Conservation (phyloP, 768 basidiomycete genomes). For the Suillus plorans region DNA sequence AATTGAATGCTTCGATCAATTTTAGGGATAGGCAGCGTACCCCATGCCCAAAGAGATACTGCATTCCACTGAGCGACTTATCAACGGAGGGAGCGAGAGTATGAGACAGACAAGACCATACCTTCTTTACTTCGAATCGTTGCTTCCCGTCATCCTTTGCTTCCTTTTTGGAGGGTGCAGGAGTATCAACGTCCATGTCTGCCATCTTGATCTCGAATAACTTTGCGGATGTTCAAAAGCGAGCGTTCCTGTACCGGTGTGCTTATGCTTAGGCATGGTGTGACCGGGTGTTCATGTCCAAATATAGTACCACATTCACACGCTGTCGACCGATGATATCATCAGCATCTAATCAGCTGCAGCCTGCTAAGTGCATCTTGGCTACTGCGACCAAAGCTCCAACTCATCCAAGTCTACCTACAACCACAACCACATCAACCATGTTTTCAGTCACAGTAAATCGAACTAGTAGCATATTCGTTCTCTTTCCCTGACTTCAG, state of each 20-base stretch:
- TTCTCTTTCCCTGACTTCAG: not conserved
- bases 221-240: not conserved
- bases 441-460: slow-evolving; percentile 30
- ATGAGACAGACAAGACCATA: slow-evolving; percentile 30
- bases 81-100: slow-evolving; percentile 6
- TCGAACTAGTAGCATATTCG: slow-evolving; percentile 30
- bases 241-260: not conserved
- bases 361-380: not conserved
- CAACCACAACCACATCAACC: slow-evolving; percentile 7
- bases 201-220: slow-evolving; percentile 40
- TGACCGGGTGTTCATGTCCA: not conserved
- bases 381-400: not conserved
- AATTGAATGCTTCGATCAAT: slow-evolving; percentile 6
- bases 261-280: not conserved
- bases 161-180: slow-evolving; percentile 40
- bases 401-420: not conserved
- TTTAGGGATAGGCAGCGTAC: slow-evolving; percentile 40
- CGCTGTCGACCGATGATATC: not conserved
- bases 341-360: not conserved
- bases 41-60: slow-evolving; percentile 98
- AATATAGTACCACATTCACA: not conserved
- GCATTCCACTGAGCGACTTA: slow-evolving; percentile 84
- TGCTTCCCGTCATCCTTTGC: slow-evolving; percentile 64
- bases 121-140: slow-evolving; percentile 99
- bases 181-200: slow-evolving; percentile 70